Evolutionary conservation across 2,329 filamentous ascomycete species (phyloP).

Genomic region (Pseudogymnoascus sp.): DNA sequence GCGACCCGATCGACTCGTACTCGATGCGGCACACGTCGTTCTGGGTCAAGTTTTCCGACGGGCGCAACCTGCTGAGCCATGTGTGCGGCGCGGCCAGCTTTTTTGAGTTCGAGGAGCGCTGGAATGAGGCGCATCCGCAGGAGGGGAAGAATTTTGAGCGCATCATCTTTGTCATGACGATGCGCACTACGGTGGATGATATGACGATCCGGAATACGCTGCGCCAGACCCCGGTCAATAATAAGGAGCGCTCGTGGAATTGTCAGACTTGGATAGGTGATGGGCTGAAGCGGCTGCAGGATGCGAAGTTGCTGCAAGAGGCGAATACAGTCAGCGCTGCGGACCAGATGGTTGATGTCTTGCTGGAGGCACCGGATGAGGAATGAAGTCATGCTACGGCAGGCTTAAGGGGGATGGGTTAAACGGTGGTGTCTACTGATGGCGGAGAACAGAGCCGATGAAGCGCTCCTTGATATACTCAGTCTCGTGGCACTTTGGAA

Average conservation of each 20-base stretch:
- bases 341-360: slow-evolving; percentile 8
- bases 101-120: slow-evolving; percentile 9
- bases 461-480: slow-evolving; percentile 7
- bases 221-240: slow-evolving; percentile 4
- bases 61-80: slow-evolving; percentile 8
- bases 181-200: slow-evolving; percentile 5
- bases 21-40: slow-evolving; percentile 9
- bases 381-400: slow-evolving; percentile 1
- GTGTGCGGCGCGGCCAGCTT: slow-evolving; percentile 6
- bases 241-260: slow-evolving; percentile 10
- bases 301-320: not conserved
- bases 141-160: slow-evolving; percentile 2
- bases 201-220: slow-evolving; percentile 9
- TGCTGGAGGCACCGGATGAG: slow-evolving; percentile 8
- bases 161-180: not conserved
- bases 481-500: not conserved
- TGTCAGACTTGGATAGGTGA: slow-evolving; percentile 11
- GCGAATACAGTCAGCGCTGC: not conserved
- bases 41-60: slow-evolving; percentile 7
- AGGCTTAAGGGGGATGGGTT: not conserved
- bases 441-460: not conserved
- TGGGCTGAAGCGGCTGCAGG: not conserved
- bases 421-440: not conserved
- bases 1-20: slow-evolving; percentile 8
- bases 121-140: slow-evolving; percentile 2